phyloP scores from a whole-genome alignment of 257 asterid genomes.

The Linderniella brevidens region DNA sequence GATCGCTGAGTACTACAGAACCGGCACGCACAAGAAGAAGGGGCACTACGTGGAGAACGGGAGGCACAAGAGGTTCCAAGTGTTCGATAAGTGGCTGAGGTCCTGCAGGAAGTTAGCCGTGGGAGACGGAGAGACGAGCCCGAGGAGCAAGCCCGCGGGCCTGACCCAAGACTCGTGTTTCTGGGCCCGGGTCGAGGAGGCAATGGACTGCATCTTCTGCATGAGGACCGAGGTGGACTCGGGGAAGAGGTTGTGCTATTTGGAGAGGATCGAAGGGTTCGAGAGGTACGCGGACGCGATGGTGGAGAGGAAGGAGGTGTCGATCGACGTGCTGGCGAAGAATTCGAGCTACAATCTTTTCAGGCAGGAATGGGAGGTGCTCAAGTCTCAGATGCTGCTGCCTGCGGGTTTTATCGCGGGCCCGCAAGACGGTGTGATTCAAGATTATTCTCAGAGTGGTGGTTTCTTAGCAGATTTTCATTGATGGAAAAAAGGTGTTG shows the following conservation, averaged over 20 bases:
- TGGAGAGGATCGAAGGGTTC: slow-evolving; percentile 35
- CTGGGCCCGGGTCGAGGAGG: slow-evolving; percentile 86
- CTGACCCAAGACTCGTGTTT: slow-evolving; percentile 79
- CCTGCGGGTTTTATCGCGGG: slow-evolving; percentile 9
- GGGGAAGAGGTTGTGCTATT: slow-evolving; percentile 12
- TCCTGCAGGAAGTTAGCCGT: slow-evolving; percentile 36
- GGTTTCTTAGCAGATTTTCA: no score
- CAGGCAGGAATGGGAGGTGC: slow-evolving; percentile 38
- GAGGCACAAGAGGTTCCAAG: slow-evolving; percentile 49
- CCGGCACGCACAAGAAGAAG: slow-evolving; percentile 36
- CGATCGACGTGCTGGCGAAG: slow-evolving; percentile 52
- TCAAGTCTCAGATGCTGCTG: slow-evolving; percentile 29
- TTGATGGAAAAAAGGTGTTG: no score
- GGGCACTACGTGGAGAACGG: slow-evolving; percentile 73
- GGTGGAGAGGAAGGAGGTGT: slow-evolving; percentile 66
- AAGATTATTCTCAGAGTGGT: no score
- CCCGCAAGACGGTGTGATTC: no score
- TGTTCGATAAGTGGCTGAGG: slow-evolving; percentile 81
- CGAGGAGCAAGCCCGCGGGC: slow-evolving; percentile 54
- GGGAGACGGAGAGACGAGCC: no score
- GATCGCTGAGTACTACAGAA: slow-evolving; percentile 65
- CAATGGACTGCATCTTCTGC: slow-evolving; percentile 29
- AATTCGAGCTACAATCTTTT: slow-evolving; percentile 69
- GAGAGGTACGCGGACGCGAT: slow-evolving; percentile 42
- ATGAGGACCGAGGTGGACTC: slow-evolving; percentile 32